These are phyloP conservation scores for Talaromyces sp. DNA, from an alignment of 2,329 filamentous ascomycete genomes.

Conservation along the genomic window DNA sequence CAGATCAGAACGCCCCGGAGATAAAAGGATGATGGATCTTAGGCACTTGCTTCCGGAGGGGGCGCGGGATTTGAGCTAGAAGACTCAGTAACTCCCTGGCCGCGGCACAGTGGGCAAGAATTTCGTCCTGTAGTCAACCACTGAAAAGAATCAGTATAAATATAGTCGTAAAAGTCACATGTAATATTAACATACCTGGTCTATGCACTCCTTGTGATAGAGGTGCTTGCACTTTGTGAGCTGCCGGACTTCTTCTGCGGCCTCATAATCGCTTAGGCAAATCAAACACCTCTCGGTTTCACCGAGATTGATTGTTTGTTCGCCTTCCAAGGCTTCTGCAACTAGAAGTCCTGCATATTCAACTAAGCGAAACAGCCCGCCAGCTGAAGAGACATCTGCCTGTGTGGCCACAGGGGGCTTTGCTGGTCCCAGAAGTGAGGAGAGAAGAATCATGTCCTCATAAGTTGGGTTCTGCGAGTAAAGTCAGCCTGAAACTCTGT, in stretches of 20 bases:
- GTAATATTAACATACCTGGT: slow-evolving; percentile 52
- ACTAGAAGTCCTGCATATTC: slow-evolving; percentile 42
- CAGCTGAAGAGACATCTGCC: slow-evolving; percentile 60
- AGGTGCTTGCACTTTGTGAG: slow-evolving; percentile 62
- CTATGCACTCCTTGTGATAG: slow-evolving; percentile 67
- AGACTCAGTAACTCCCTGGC: slow-evolving; percentile 42
- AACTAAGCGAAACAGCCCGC: slow-evolving; percentile 57
- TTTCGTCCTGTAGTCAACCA: slow-evolving; percentile 30
- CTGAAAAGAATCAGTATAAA: background rate
- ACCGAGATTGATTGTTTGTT: slow-evolving; percentile 33
- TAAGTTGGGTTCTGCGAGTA: slow-evolving; percentile 57
- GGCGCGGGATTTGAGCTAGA: slow-evolving; percentile 20
- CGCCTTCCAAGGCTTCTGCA: slow-evolving; percentile 46
- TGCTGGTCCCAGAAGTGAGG: slow-evolving; percentile 62
- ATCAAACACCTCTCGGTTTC: slow-evolving; percentile 60
- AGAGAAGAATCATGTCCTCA: slow-evolving; percentile 68
- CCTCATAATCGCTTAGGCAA: slow-evolving; percentile 63
- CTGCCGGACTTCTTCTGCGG: slow-evolving; percentile 57
- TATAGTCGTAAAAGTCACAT: background rate
- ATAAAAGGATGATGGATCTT: background rate
- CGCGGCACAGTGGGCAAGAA: slow-evolving; percentile 38
- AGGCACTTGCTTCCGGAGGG: slow-evolving; percentile 7
- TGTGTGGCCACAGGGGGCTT: slow-evolving; percentile 65
- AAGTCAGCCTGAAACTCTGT: slow-evolving; percentile 16
- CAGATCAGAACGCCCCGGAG: background rate